Base-by-base conservation (phyloP, 371 early-diverging fungal genomes). In the Umbelopsis sp. region DNA sequence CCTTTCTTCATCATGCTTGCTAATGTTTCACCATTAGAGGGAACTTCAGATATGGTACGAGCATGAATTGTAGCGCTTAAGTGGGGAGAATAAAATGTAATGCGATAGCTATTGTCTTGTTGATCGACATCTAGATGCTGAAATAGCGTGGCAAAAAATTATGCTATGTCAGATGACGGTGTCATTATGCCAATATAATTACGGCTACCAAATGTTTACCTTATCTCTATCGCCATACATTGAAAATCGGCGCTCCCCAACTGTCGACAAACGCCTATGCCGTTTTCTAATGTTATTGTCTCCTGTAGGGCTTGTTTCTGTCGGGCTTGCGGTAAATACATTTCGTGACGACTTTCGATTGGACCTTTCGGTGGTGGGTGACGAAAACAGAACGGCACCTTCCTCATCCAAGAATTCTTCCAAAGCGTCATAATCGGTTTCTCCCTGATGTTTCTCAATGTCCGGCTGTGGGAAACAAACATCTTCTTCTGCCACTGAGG, bases 1-100 rank as follows among this genome's bases (percentile, higher is more conserved):
- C 85, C 87, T 50, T 84, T 81, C 24, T 80, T 71, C 44, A 90
- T 72, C 63, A 88, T 74, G 18, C 77, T 76, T 11, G 81, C 77
- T 2, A 88, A 62, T 0, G 79, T 73, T 44, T 68, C 22, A 4
- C 70, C 63, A 11, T 71, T 66, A 2, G 68, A 66, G 29, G 79
- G 79, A 0, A 83, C 79, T 63, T 80, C 83, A n/a, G 72, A 65
- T 3, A 83, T 53, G 0, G 77, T 70, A 0, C 76, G 72, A 8
- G 77, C 73, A 65, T 83, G 83, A 37, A 79, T 78, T 0, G 83
- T 77, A 3, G 76, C 52, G 14, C 78, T 45, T 51, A 77, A 74
- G 25, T 70, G 64, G 11, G 79, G 65, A 20, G 83, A 80, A 65
- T 77, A 83, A 66, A 71, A 77, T 0, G 81, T 78, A 51, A 83